A percentile compares a stretch with the other conserved stretches of the same genome.
Evolutionary conservation across 805 yeast species (phyloP).

Genomic region (Suhomyces kilbournensis): DNA sequence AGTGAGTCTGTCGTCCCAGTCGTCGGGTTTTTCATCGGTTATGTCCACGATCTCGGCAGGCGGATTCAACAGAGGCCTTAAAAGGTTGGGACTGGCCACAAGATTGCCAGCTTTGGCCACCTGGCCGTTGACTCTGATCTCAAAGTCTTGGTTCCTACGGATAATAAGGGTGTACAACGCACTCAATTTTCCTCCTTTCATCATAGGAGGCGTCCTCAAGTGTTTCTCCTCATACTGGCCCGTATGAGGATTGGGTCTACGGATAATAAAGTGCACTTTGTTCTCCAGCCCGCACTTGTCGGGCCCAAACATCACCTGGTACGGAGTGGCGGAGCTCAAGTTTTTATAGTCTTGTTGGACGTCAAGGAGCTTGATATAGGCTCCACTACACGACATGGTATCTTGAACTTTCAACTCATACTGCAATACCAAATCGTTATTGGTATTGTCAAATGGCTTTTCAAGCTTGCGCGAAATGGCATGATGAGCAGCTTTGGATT

Average conservation of each 20-base stretch:
- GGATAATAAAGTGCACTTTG: constrained; percentile 74
- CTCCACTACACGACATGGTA: constrained; percentile 83
- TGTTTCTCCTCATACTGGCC: constrained; percentile 68
- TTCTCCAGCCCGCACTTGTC: constrained; percentile 83
- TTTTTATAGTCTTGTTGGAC: constrained; percentile 38
- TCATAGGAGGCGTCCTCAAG: constrained; percentile 63
- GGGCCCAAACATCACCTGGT: constrained; percentile 92
- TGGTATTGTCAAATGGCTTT: constrained; percentile 54
- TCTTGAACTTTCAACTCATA: constrained; percentile 85
- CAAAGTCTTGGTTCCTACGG: constrained; percentile 62
- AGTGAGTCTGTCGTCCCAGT: constrained; percentile 72
- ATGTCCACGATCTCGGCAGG: constrained; percentile 59
- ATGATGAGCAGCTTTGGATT: constrained; percentile 73
- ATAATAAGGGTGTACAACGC: constrained; percentile 76
- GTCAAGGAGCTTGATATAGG: constrained; percentile 73
- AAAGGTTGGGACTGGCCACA: constrained; percentile 45
- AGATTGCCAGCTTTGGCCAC: constrained; percentile 69
- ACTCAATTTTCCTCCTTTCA: constrained; percentile 53
- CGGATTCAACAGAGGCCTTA: constrained; percentile 67
- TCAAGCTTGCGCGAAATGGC: constrained; percentile 71
- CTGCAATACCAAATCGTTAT: constrained; percentile 73
- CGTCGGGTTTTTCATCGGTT: constrained; percentile 63
- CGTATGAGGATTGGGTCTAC: constrained; percentile 52
- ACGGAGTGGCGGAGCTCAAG: constrained; percentile 66
- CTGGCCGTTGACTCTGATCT: constrained; percentile 80